Evolutionary conservation across 2,329 filamentous ascomycete species (phyloP), one percentile per base, ranked within the genome.

Genomic region (Verticillium nubilum): DNA sequence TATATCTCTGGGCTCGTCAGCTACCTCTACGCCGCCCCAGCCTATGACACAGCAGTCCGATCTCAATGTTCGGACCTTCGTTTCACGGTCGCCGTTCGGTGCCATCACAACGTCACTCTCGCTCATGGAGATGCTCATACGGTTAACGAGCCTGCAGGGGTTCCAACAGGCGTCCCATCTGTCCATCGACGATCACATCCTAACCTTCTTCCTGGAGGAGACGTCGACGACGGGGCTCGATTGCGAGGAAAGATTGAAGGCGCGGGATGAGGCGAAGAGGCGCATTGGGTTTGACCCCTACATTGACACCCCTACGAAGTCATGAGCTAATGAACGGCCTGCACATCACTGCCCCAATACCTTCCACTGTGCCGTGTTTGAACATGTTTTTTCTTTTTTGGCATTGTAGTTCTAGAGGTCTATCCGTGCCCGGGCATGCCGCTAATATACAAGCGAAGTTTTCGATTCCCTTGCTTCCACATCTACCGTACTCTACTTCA

Each of bases 101-200:
- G 73, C 77, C n/a, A 80, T 85, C 60, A 78, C 76, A 1, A 81
- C 75, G 65, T 88, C 80, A 64, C 74, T 81, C 64, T 97, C 93
- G 1, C 83, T 97, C 9, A 84, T 97, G 58, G 93, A 97, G 73
- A 95, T 94, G 79, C 80, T 97, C 31, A 84, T 97, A 54, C 91
- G 94, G 50, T 82, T 97, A 54, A 88, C 90, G 4, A 91, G 92
- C 25, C 83, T 97, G 15, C 93, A 97, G 70, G 92, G 97, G 76
- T 96, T 95, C 72, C 90, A 96, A 70, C 93, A 97, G 78, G 84
- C 86, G 47, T 92, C 91, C 0, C 92, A 97, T 67, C 82, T 97
- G n/a, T 85, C 91, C 6, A 95, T 96, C 62, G 90, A 90, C 1
- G 93, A 97, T 70, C 91, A 97, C 67, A 85, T 97, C 2, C 79